Conservation (phyloP, 805 yeast species). For the Scheffersomyces stipitis region DNA sequence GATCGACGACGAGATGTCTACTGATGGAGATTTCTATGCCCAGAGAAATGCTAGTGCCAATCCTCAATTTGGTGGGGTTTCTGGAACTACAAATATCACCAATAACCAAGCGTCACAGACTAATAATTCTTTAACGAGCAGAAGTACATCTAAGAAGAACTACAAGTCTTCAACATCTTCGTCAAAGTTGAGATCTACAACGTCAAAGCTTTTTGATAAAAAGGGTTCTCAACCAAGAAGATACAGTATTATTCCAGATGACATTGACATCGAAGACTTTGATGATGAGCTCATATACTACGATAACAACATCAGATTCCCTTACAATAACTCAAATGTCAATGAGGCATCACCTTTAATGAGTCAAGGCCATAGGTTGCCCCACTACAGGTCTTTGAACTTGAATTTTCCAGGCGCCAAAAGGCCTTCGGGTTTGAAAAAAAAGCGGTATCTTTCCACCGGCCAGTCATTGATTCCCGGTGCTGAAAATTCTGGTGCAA, state of each 20-base stretch:
- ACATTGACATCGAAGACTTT: slow-evolving; percentile 52
- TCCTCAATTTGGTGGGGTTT: not conserved
- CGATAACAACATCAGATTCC: slow-evolving; percentile 41
- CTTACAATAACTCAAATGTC: slow-evolving; percentile 25
- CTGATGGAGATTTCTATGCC: slow-evolving; percentile 26
- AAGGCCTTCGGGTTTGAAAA: slow-evolving; percentile 20
- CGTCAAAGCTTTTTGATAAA: slow-evolving; percentile 70
- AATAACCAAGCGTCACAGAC: not conserved
- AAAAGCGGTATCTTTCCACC: slow-evolving; percentile 37
- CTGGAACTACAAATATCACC: not conserved
- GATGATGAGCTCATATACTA: slow-evolving; percentile 53
- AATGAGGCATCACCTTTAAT: slow-evolving; percentile 35
- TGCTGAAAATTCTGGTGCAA: slow-evolving; percentile 5
- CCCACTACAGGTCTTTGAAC: slow-evolving; percentile 43
- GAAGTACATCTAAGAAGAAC: slow-evolving; percentile 22
- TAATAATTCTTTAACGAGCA: slow-evolving; percentile 15
- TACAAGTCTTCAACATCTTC: slow-evolving; percentile 32
- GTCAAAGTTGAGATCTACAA: slow-evolving; percentile 59
- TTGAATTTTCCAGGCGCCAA: slow-evolving; percentile 26
- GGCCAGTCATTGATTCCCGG: slow-evolving; percentile 24
- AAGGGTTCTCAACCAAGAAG: slow-evolving; percentile 72
- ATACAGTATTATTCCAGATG: slow-evolving; percentile 70
- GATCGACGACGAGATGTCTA: slow-evolving; percentile 28
- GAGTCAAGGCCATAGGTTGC: slow-evolving; percentile 24
- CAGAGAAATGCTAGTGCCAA: slow-evolving; percentile 2